These are phyloP conservation scores for Dryas integrifolia DNA, from an alignment of 331 rosid species.

Conservation along the genomic window DNA sequence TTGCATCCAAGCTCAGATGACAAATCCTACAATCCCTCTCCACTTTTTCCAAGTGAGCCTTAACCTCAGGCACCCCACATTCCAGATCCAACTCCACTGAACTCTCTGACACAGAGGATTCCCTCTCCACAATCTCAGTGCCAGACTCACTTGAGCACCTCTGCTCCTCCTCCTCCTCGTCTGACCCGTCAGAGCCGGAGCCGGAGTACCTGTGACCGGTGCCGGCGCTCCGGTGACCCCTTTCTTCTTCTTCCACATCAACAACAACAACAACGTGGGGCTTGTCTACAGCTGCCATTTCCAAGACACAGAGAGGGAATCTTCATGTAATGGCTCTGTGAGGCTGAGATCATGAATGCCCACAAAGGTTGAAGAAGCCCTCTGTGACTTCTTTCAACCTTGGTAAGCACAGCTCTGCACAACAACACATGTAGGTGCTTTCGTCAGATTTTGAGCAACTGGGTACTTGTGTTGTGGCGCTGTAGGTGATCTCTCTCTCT, in stretches of 20 bases:
- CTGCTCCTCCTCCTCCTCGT: conserved; percentile 25
- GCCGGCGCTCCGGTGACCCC: conserved; percentile 38
- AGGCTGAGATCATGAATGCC: conserved; percentile 41
- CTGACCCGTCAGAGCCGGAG: conserved; percentile 9
- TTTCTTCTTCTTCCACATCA: conserved; percentile 31
- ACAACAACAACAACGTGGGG: conserved; percentile 49
- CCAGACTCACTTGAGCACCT: conserved; percentile 25
- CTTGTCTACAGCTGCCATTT: conserved; percentile 46
- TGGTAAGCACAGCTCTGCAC: not conserved
- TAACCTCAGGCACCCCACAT: conserved; percentile 33
- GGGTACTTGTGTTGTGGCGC: conserved; percentile 22
- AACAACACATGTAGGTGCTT: conserved; percentile 11
- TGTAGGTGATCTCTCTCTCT: conserved; percentile 40
- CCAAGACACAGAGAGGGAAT: conserved; percentile 47
- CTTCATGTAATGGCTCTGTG: conserved; percentile 58
- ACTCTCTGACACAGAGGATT: conserved; percentile 30
- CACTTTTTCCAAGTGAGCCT: conserved; percentile 39
- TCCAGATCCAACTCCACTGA: conserved; percentile 46
- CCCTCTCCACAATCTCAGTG: conserved; percentile 43
- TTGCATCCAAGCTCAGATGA: conserved; percentile 45
- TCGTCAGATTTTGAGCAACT: conserved; percentile 31
- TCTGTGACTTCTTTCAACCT: conserved; percentile 22
- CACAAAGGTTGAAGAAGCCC: conserved; percentile 37
- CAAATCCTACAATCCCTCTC: conserved; percentile 57
- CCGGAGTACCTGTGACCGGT: conserved; percentile 21